Evolutionary conservation across 2,329 filamentous ascomycete genomes (phyloP).

Genomic region (Aotearoamyces nothofagi): DNA sequence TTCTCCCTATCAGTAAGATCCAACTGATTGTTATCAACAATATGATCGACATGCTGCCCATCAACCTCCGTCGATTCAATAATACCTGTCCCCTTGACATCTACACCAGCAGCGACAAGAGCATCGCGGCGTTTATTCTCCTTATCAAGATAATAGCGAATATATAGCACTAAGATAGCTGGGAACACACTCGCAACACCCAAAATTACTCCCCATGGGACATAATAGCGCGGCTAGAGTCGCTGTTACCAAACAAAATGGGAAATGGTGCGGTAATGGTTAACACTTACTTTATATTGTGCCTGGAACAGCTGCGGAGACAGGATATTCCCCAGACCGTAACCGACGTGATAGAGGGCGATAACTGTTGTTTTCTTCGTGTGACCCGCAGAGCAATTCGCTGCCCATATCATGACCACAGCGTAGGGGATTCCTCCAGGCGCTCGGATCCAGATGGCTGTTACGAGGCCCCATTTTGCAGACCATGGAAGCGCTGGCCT

Average conservation of each 20-base stretch:
- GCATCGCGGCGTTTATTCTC: constrained; percentile 25
- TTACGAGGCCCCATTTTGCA: not conserved
- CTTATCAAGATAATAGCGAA: constrained; percentile 23
- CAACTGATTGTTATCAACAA: constrained; percentile 22
- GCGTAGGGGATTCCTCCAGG: constrained; percentile 1
- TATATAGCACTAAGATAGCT: constrained; percentile 22
- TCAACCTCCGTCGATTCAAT: constrained; percentile 16
- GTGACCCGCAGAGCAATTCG: constrained; percentile 21
- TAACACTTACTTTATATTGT: not conserved
- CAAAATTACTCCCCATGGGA: constrained; percentile 17
- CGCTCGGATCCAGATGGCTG: not conserved
- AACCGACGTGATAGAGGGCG: constrained; percentile 24
- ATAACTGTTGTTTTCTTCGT: constrained; percentile 29
- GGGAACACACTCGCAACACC: constrained; percentile 24
- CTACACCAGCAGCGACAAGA: constrained; percentile 8
- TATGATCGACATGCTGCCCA: constrained; percentile 15
- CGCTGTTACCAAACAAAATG: not conserved
- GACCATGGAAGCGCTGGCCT: not conserved
- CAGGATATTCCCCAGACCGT: constrained; percentile 26
- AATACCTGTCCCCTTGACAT: constrained; percentile 14
- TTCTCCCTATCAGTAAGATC: constrained; percentile 23
- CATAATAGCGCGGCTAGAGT: constrained; percentile 15
- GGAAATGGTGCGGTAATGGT: not conserved
- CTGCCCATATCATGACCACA: constrained; percentile 1
- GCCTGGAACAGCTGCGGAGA: constrained; percentile 21